phyloP scores from a whole-genome alignment of 805 yeast species.

The Kluyveromyces dobzhanskii region DNA sequence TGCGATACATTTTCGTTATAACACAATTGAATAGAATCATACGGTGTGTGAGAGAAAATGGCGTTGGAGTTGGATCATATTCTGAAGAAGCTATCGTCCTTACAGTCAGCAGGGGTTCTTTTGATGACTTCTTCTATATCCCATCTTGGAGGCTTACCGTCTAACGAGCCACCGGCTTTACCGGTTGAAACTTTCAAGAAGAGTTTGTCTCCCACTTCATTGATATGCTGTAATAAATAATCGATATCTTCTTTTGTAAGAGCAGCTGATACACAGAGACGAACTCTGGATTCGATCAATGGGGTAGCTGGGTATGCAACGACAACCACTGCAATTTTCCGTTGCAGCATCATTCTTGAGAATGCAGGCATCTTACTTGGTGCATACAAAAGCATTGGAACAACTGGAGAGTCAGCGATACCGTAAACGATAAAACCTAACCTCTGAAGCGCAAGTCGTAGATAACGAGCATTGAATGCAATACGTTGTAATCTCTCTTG shows the following conservation, averaged over 20 bases:
- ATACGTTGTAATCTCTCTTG: slow-evolving; percentile 82
- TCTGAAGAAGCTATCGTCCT: slow-evolving; percentile 32
- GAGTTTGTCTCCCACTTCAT: slow-evolving; percentile 69
- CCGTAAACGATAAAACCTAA: slow-evolving; percentile 93
- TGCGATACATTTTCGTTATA: no score
- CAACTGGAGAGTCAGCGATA: slow-evolving; percentile 92
- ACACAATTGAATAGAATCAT: no score
- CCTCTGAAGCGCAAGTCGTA: slow-evolving; percentile 82
- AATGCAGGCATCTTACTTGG: slow-evolving; percentile 95
- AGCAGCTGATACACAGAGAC: slow-evolving; percentile 88
- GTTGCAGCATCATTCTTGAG: slow-evolving; percentile 68
- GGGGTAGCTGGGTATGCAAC: slow-evolving; percentile 99
- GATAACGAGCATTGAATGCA: slow-evolving; percentile 91
- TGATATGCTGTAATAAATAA: slow-evolving; percentile 57
- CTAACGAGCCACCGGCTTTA: slow-evolving; percentile 52
- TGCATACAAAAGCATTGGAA: slow-evolving; percentile 77
- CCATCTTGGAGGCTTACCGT: slow-evolving; percentile 71
- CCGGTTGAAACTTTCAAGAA: slow-evolving; percentile 74
- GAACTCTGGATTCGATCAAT: slow-evolving; percentile 75
- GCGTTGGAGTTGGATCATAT: slow-evolving; percentile 8
- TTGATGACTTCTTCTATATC: slow-evolving; percentile 67
- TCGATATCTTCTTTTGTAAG: slow-evolving; percentile 93
- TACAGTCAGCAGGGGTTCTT: slow-evolving; percentile 59
- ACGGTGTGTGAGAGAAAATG: no score
- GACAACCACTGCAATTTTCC: slow-evolving; percentile 86